phyloP scores from a whole-genome alignment of 441 rosid species.

The Syzygium syzygioides region DNA sequence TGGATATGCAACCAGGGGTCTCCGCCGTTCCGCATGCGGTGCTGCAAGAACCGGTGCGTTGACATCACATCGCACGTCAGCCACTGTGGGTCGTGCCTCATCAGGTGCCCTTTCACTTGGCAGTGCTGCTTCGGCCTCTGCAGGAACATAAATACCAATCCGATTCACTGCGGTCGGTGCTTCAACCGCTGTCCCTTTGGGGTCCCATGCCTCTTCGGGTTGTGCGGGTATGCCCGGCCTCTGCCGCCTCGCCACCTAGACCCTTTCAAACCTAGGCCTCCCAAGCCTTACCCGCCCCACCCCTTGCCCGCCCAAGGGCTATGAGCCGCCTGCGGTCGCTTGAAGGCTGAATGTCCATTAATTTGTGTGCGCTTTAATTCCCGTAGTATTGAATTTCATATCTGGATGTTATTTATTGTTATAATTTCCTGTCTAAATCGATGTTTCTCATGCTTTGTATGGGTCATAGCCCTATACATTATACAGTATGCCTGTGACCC shows the following conservation, averaged over 20 bases:
- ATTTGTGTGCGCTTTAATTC: not conserved
- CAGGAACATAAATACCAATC: slow-evolving; percentile 22
- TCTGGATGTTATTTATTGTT: not conserved
- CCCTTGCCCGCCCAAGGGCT: not conserved
- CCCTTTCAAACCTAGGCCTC: not conserved
- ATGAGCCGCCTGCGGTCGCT: not conserved
- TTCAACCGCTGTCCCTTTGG: slow-evolving; percentile 34
- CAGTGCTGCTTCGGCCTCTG: slow-evolving; percentile 43
- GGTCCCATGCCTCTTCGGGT: slow-evolving; percentile 31
- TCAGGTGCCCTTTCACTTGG: slow-evolving; percentile 39
- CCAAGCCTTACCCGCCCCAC: not conserved
- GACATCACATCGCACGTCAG: slow-evolving; percentile 34
- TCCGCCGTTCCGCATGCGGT: slow-evolving; percentile 28
- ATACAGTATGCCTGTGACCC: not conserved
- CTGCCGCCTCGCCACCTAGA: not conserved
- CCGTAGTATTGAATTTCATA: not conserved
- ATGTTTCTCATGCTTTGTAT: not conserved
- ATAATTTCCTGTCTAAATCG: not conserved
- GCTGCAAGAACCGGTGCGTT: slow-evolving; percentile 41
- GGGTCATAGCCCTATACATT: not conserved
- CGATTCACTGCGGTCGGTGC: slow-evolving; percentile 36
- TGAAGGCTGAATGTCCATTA: not conserved
- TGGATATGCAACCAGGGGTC: slow-evolving; percentile 32
- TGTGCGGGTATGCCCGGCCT: slow-evolving; percentile 47
- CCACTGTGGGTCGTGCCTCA: slow-evolving; percentile 37